phyloP scores from a whole-genome alignment of 2,329 filamentous ascomycete species.

The Fusarium buxicola region DNA sequence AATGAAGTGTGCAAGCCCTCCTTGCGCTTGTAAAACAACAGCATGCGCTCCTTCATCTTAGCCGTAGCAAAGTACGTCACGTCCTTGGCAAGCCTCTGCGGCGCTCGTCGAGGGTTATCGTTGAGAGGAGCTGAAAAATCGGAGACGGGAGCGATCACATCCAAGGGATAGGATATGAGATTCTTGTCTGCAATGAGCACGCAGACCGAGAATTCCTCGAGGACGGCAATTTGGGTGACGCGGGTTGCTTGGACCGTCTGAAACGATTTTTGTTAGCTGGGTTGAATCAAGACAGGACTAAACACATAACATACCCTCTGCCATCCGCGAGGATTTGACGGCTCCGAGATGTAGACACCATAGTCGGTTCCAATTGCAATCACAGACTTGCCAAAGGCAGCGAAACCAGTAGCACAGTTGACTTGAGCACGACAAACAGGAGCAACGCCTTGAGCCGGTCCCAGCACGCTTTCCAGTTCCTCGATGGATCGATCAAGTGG shows the following conservation, averaged over 20 bases:
- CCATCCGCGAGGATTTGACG: slow-evolving; percentile 92
- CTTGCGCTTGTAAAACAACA: slow-evolving; percentile 97
- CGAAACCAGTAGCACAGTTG: slow-evolving; percentile 93
- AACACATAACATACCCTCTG: slow-evolving; percentile 78
- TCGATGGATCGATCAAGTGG: slow-evolving; percentile 91
- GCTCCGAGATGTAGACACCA: slow-evolving; percentile 90
- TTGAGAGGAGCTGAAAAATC: slow-evolving; percentile 70
- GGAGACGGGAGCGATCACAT: slow-evolving; percentile 77
- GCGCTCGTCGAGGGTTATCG: slow-evolving; percentile 85
- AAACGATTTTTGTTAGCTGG: slow-evolving; percentile 31
- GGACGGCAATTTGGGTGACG: slow-evolving; percentile 92
- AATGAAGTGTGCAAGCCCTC: slow-evolving; percentile 94
- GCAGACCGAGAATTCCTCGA: slow-evolving; percentile 96
- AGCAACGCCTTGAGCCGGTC: slow-evolving; percentile 74
- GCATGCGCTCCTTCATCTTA: slow-evolving; percentile 93
- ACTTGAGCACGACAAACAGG: slow-evolving; percentile 87
- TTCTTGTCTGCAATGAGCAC: slow-evolving; percentile 91
- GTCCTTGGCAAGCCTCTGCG: slow-evolving; percentile 91
- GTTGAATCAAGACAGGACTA: not conserved
- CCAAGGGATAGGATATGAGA: slow-evolving; percentile 92
- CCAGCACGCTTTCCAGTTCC: slow-evolving; percentile 85
- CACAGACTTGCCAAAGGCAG: slow-evolving; percentile 84
- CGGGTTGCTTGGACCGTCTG: slow-evolving; percentile 80
- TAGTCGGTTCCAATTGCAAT: slow-evolving; percentile 96
- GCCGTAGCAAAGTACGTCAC: slow-evolving; percentile 97